A percentile compares a stretch with the other conserved stretches of the same genome.
phyloP scores from a whole-genome alignment of 495 filamentous ascomycete genomes.

The Podospora conica region DNA sequence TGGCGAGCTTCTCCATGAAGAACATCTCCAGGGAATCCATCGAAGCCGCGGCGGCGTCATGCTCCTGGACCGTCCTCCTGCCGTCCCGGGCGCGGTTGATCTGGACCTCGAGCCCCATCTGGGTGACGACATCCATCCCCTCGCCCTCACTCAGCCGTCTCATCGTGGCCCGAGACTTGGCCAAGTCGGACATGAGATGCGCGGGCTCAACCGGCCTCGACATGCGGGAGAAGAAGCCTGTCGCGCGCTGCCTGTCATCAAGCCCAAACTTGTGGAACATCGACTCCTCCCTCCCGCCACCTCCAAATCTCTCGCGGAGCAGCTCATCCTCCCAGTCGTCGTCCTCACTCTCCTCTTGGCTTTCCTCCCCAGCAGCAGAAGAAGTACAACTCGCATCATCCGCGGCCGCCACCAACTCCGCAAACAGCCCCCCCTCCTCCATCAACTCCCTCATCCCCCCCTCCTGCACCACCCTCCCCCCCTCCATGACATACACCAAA shows the following conservation, averaged over 20 bases:
- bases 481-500: constrained; percentile 74
- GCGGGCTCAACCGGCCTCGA: constrained; percentile 2
- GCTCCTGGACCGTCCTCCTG: not conserved
- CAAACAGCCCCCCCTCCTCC: constrained; percentile 28
- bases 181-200: not conserved
- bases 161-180: not conserved
- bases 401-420: constrained; percentile 22
- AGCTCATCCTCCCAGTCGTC: constrained; percentile 7
- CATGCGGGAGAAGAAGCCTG: constrained; percentile 17
- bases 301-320: constrained; percentile 3
- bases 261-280: constrained; percentile 14
- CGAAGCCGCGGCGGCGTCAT: not conserved
- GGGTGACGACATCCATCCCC: constrained; percentile 17
- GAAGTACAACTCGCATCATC: constrained; percentile 11
- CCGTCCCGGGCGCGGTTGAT: constrained; percentile 12
- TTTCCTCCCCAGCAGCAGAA: not conserved
- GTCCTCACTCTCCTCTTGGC: not conserved
- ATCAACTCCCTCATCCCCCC: constrained; percentile 46
- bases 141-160: not conserved
- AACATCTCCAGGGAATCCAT: constrained; percentile 26
- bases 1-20: constrained; percentile 25
- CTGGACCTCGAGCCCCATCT: constrained; percentile 18
- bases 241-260: constrained; percentile 1
- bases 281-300: not conserved
- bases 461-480: constrained; percentile 61